These are phyloP conservation scores for Stropharia rugosoannulata DNA, from an alignment of 768 basidiomycete species.

Conservation along the genomic window DNA sequence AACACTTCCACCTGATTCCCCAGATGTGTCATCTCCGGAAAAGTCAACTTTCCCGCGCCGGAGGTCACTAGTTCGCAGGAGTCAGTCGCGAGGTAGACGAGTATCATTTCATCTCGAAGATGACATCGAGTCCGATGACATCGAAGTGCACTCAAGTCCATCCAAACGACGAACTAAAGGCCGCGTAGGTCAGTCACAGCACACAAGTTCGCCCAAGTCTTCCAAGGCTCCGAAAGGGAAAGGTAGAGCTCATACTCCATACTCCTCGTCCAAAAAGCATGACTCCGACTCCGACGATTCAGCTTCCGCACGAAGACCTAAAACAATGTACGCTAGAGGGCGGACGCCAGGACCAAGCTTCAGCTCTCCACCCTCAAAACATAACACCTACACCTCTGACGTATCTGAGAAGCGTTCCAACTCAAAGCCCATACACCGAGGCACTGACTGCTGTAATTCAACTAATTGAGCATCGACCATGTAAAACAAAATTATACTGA, in stretches of 20 bases:
- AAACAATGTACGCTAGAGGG: conserved; percentile 19
- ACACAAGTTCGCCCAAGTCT: not conserved
- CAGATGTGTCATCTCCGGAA: conserved; percentile 41
- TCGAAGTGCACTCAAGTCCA: not conserved
- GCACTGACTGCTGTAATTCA: no score
- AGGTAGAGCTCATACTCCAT: conserved; percentile 8
- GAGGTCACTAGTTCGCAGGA: conserved; percentile 43
- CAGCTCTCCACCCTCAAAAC: not conserved
- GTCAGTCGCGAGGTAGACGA: conserved; percentile 51
- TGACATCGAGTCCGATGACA: conserved; percentile 10
- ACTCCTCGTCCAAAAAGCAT: not conserved
- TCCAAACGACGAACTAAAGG: not conserved
- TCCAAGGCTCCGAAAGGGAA: conserved; percentile 15
- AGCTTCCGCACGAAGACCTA: not conserved
- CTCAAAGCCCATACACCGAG: no score
- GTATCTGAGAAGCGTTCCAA: no score
- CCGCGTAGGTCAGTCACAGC: not conserved
- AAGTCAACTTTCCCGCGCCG: conserved; percentile 25
- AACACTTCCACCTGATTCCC: conserved; percentile 53
- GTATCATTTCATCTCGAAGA: conserved; percentile 54
- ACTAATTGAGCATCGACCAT: no score
- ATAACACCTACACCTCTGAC: not conserved
- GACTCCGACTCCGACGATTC: not conserved
- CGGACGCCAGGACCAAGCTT: conserved; percentile 29
- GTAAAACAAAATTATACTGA: no score